These are phyloP conservation scores for Macrophomina phaseolina DNA, from an alignment of 2,329 filamentous ascomycete genomes.

Conservation along the genomic window DNA sequence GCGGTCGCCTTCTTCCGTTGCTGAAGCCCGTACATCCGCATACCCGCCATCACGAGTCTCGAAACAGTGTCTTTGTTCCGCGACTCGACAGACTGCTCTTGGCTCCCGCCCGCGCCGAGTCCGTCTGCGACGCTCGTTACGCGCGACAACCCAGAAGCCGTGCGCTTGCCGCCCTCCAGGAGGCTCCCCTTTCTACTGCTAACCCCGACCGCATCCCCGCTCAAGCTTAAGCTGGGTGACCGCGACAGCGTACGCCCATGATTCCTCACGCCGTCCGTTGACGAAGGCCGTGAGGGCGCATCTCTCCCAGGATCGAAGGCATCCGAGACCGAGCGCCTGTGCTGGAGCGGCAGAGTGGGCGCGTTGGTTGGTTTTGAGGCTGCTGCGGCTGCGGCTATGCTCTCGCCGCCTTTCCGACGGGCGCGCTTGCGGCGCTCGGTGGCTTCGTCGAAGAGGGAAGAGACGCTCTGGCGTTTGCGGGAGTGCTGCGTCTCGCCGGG, in stretches of 20 bases:
- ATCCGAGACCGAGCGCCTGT: not conserved
- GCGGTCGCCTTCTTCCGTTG: slow-evolving; percentile 43
- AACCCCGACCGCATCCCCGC: not conserved
- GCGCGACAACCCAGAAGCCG: slow-evolving; percentile 38
- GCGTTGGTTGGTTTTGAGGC: slow-evolving; percentile 29
- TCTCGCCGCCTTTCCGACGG: slow-evolving; percentile 49
- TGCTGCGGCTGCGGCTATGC: slow-evolving; percentile 50
- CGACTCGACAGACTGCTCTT: slow-evolving; percentile 39
- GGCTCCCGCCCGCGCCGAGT: slow-evolving; percentile 13
- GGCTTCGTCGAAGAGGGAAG: slow-evolving; percentile 56
- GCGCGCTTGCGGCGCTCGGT: slow-evolving; percentile 50
- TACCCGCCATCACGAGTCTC: slow-evolving; percentile 58
- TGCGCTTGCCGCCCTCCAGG: not conserved
- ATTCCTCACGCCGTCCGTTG: not conserved
- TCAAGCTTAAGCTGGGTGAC: slow-evolving; percentile 14
- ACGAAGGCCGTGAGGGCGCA: slow-evolving; percentile 34
- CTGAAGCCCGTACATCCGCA: slow-evolving; percentile 58
- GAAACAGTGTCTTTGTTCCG: slow-evolving; percentile 58
- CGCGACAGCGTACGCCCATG: slow-evolving; percentile 16
- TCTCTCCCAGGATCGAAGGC: not conserved
- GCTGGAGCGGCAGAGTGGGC: not conserved
- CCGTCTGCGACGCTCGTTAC: slow-evolving; percentile 39
- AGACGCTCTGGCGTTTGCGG: slow-evolving; percentile 50
- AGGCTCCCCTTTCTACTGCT: not conserved
- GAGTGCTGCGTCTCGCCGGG: slow-evolving; percentile 29